Evolutionary conservation across 2,329 filamentous ascomycete genomes (phyloP).

Genomic region (Sclerotinia trifoliorum): DNA sequence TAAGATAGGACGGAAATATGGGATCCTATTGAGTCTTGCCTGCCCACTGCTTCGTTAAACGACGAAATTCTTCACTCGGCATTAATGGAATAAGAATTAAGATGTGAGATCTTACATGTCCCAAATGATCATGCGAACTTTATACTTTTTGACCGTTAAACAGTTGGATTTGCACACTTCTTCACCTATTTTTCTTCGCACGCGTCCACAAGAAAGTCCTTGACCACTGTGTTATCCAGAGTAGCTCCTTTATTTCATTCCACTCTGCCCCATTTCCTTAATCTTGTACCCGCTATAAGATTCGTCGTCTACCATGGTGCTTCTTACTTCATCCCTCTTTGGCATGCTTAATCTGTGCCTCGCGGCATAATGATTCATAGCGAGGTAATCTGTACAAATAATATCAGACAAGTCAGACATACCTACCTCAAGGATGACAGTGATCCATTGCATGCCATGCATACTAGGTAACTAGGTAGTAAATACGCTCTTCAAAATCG

Average conservation of each 20-base stretch:
- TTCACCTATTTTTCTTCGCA: background rate
- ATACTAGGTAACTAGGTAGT: too few relatives aligned
- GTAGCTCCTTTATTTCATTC: background rate
- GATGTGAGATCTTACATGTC: background rate
- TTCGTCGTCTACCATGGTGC: background rate
- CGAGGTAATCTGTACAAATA: background rate
- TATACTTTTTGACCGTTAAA: background rate
- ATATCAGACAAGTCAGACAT: too few relatives aligned
- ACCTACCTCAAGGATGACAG: too few relatives aligned
- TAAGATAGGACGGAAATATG: background rate
- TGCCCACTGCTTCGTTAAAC: background rate
- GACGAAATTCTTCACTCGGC: background rate
- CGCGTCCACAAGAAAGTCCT: background rate
- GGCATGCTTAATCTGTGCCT: background rate
- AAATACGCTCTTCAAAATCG: too few relatives aligned
- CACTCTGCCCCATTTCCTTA: background rate
- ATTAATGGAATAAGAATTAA: background rate
- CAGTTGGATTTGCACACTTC: background rate
- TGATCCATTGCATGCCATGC: too few relatives aligned
- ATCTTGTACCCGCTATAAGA: background rate
- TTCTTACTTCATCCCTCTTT: background rate
- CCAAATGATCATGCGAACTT: background rate
- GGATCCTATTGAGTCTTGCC: background rate
- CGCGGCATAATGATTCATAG: too few relatives aligned
- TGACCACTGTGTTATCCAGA: background rate